Base-by-base conservation (phyloP, 2,329 filamentous ascomycete species). In the Neofusicoccum sp. region DNA sequence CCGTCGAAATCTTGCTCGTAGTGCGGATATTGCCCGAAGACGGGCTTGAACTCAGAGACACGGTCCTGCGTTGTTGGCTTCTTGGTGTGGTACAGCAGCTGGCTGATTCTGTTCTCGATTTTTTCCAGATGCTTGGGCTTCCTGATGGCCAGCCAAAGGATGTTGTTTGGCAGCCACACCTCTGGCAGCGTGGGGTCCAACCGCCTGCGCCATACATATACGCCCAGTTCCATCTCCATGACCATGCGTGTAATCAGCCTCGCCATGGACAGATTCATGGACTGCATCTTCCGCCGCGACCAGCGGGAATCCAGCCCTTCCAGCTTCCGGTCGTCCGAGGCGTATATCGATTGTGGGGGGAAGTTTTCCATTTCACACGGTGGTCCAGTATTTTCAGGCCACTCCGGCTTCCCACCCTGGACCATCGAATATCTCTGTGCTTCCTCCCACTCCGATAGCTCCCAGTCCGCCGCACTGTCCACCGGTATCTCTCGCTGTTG, bases 281-380 rank as follows among this genome's bases (percentile, higher is more conserved):
- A 71, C 40, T 74, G 71, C 47, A 78, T 56, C 66, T 81, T 81
- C 65, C 79, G 79, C 60, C 72, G 69, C 0, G 68, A 71, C 65
- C 75, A 76, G 36, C 70, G 66, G 38, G 63, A 69, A 8, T 67
- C 62, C 33, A 73, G 64, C 0, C 73, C 71, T 16, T 68, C 71
- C 36, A 63, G 49, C 14, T 74, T 75, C 12, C 66, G 57, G 7
- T 58, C 16, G n/a, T 73, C 69, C 0, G 66, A 58, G 2, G 79
- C 75, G 68, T 78, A 81, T 28, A 80, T 66, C 3, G 78, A 81
- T 58, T 80, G 76, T 3, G 79, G 79, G 6, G 78, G 73, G 26
- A 80, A 65, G 58, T 74, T 64, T 31, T 71, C 61, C 3, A 63
- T 64, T 12, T 69, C 62, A 34, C 76, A 49, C 3, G 61, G 58